Evolutionary conservation across 495 filamentous ascomycete genomes (phyloP).

Genomic region (Evernia prunastri): DNA sequence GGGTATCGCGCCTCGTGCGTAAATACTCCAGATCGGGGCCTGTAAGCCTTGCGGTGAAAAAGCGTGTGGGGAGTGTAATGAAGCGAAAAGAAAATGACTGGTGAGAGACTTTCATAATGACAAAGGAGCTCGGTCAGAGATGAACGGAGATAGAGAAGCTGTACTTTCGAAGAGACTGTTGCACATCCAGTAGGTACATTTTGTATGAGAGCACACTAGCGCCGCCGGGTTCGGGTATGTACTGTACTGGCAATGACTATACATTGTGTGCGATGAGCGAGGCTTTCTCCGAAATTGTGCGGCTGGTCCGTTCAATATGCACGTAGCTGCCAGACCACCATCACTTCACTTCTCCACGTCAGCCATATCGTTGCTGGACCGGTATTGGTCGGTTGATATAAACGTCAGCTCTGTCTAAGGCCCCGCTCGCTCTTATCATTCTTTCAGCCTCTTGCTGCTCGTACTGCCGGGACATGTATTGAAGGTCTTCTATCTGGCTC

Average conservation of each 20-base stretch:
- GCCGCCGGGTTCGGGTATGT: background rate
- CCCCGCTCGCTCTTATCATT: constrained; percentile 36
- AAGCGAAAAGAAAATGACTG: background rate
- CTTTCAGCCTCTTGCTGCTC: constrained; percentile 46
- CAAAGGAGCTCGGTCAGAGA: background rate
- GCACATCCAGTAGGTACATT: background rate
- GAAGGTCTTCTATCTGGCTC: constrained; percentile 51
- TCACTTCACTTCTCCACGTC: background rate
- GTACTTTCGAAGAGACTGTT: background rate
- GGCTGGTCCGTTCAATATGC: background rate
- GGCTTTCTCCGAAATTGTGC: background rate
- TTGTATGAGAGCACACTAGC: background rate
- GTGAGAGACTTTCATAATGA: background rate
- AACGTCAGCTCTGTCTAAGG: constrained; percentile 32
- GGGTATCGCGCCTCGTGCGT: no score
- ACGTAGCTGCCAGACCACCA: background rate
- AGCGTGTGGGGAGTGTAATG: background rate
- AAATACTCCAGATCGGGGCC: no score
- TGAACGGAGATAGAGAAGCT: background rate
- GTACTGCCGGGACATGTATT: constrained; percentile 46
- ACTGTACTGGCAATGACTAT: background rate
- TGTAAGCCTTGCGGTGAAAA: no score
- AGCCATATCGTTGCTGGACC: constrained; percentile 29
- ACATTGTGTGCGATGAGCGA: background rate
- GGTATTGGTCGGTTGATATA: constrained; percentile 49